A percentile compares a stretch with the other conserved stretches of the same genome.
These are phyloP conservation scores for Cyclostephanos invisitatus DNA, from an alignment of 108 stramenopile species.

Conservation along the genomic window DNA sequence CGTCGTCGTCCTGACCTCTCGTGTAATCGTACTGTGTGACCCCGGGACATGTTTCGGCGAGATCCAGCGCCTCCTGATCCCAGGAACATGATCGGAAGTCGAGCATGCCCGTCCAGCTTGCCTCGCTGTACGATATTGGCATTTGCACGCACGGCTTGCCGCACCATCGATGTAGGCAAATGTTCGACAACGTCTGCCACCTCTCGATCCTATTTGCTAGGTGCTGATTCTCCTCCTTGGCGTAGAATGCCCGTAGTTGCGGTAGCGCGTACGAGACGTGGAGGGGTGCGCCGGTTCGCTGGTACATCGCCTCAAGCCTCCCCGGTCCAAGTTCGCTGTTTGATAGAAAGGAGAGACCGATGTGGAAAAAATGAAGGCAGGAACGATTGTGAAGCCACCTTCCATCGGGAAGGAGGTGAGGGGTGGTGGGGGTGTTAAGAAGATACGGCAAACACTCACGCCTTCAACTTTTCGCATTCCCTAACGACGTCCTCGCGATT, in stretches of 20 bases:
- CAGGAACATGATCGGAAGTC: constrained; percentile 68
- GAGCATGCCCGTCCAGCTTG: constrained; percentile 85
- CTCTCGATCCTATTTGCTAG: constrained; percentile 27
- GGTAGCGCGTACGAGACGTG: constrained; percentile 79
- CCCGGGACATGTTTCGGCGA: constrained; percentile 48
- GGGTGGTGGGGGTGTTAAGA: not conserved
- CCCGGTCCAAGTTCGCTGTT: constrained; percentile 21
- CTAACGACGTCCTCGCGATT: constrained; percentile 58
- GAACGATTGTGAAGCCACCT: not conserved
- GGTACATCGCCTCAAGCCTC: constrained; percentile 51
- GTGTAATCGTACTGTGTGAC: constrained; percentile 48
- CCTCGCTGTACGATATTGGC: constrained; percentile 84
- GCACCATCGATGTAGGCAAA: constrained; percentile 72
- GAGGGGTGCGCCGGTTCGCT: constrained; percentile 73
- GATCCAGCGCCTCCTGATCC: constrained; percentile 44
- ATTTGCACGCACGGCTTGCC: constrained; percentile 29
- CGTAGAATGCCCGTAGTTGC: constrained; percentile 66
- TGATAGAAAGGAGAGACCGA: not conserved
- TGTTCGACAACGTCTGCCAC: constrained; percentile 71
- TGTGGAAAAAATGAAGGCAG: not conserved
- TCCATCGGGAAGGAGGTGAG: not conserved
- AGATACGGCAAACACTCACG: constrained; percentile 18
- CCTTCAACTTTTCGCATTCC: constrained; percentile 51
- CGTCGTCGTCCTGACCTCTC: not conserved
- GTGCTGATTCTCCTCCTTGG: constrained; percentile 2